A percentile compares a stretch with the other conserved stretches of the same genome.
phyloP scores from a whole-genome alignment of 345 rosid genomes.

The Erucastrum elatum region DNA sequence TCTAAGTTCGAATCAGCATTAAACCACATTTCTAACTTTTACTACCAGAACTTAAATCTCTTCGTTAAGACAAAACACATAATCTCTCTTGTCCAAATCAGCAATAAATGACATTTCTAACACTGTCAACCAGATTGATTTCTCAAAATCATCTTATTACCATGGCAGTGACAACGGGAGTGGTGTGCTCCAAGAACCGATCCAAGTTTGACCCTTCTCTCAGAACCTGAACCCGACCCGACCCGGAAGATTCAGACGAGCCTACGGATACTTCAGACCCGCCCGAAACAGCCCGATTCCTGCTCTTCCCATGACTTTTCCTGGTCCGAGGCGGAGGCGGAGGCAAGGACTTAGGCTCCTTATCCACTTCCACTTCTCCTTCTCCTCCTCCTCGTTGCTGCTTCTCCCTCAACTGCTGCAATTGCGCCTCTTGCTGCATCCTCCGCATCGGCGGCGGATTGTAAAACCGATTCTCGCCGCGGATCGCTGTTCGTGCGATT shows the following conservation, averaged over 20 bases:
- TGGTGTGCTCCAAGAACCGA: conserved; percentile 83
- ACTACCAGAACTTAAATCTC: not conserved
- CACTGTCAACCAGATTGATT: not conserved
- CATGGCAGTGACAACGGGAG: conserved; percentile 71
- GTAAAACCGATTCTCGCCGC: conserved; percentile 54
- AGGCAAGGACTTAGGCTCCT: conserved; percentile 12
- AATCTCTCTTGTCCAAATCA: too few relatives aligned
- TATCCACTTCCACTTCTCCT: conserved; percentile 15
- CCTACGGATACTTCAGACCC: conserved; percentile 43
- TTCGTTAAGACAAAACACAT: not conserved
- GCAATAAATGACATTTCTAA: not conserved
- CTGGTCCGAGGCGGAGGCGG: conserved; percentile 12
- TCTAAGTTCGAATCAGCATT: not conserved
- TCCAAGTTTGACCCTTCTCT: conserved; percentile 66
- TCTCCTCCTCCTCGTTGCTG: conserved; percentile 23
- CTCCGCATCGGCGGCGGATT: conserved; percentile 51
- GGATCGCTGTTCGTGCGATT: conserved; percentile 40
- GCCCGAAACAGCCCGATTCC: conserved; percentile 32
- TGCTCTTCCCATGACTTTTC: conserved; percentile 31
- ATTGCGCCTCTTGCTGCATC: conserved; percentile 48
- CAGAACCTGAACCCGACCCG: conserved; percentile 36
- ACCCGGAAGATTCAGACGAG: conserved; percentile 47
- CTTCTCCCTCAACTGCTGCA: conserved; percentile 38
- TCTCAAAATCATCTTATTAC: conserved; percentile 40
- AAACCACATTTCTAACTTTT: not conserved